These are phyloP conservation scores for Syzygium syzygioides DNA, from an alignment of 441 rosid species.

Conservation along the genomic window DNA sequence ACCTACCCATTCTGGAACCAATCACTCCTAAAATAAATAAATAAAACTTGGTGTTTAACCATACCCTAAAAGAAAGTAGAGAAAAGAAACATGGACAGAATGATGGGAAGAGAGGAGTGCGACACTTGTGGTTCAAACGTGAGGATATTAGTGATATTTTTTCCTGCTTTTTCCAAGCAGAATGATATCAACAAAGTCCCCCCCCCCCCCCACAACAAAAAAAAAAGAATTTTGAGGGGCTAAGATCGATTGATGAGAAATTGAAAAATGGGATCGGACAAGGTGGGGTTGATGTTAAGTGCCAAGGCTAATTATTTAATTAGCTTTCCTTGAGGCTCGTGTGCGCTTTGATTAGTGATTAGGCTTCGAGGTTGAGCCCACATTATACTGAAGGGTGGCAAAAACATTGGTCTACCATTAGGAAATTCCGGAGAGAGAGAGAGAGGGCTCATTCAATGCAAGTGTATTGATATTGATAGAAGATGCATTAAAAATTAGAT, in stretches of 20 bases:
- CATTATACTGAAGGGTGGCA: background rate
- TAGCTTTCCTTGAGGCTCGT: background rate
- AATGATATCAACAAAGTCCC: background rate
- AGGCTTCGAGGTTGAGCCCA: background rate
- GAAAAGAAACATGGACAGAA: background rate
- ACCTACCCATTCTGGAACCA: fast-evolving
- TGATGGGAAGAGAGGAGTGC: background rate
- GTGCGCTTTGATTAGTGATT: background rate
- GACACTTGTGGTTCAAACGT: background rate
- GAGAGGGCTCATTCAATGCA: background rate
- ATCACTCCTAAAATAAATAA: background rate
- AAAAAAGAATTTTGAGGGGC: background rate
- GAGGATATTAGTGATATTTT: background rate
- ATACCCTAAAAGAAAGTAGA: background rate
- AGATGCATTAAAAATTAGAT: background rate
- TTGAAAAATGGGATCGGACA: background rate
- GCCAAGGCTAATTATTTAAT: background rate
- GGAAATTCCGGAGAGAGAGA: background rate
- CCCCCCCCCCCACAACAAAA: background rate
- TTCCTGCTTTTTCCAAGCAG: background rate
- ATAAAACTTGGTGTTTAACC: background rate
- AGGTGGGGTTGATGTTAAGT: background rate
- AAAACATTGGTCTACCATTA: background rate
- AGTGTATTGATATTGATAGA: background rate
- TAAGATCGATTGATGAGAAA: background rate